These are phyloP conservation scores for Pilatotrama ljubarskyi DNA, from an alignment of 768 basidiomycete species.

Conservation along the genomic window DNA sequence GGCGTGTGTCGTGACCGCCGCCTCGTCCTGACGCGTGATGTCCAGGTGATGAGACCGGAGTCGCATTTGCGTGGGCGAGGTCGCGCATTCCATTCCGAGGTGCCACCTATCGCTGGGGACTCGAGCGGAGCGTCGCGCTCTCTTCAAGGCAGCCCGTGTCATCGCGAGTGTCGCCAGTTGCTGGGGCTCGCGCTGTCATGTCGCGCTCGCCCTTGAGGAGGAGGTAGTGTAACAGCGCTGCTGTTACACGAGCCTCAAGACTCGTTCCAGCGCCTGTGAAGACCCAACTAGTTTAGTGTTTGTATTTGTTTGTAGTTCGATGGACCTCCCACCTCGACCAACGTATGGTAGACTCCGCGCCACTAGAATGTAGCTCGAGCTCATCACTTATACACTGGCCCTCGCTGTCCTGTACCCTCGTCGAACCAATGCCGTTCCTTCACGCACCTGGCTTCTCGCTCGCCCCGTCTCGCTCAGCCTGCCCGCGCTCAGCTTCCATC, in stretches of 20 bases:
- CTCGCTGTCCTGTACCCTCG: neutral
- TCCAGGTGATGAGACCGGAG: neutral
- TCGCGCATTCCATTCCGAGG: neutral
- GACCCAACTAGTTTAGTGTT: neutral
- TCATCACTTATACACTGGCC: neutral
- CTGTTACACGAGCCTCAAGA: no score
- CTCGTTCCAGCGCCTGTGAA: neutral
- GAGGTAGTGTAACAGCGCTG: neutral
- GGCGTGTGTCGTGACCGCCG: conserved; percentile 7
- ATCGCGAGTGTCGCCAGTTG: neutral
- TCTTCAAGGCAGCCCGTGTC: neutral
- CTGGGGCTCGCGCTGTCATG: neutral
- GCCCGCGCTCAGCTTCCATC: neutral
- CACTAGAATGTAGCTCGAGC: neutral
- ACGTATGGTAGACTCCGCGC: neutral
- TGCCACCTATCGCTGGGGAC: neutral
- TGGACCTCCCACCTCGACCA: neutral
- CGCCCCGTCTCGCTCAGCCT: neutral
- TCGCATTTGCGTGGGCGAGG: neutral
- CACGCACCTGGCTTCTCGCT: neutral
- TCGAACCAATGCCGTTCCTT: neutral
- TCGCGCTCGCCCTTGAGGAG: neutral
- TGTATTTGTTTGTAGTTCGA: neutral
- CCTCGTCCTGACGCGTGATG: neutral
- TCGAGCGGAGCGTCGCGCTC: neutral